Evolutionary conservation across 495 filamentous ascomycete genomes (phyloP).

Genomic region (Lichenothelia convexa): DNA sequence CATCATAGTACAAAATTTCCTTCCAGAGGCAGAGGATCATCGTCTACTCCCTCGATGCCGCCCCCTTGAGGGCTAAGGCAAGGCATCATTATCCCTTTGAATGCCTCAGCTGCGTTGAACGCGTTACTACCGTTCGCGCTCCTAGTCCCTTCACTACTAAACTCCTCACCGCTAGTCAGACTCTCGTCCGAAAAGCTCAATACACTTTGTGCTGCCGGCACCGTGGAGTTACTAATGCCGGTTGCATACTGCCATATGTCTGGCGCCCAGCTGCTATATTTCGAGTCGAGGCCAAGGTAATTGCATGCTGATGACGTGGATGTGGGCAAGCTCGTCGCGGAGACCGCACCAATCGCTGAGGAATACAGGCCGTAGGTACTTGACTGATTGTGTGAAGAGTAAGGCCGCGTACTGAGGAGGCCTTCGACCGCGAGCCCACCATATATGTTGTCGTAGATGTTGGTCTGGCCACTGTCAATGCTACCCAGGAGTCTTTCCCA

Average conservation of each 20-base stretch:
- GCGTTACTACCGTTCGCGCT: conserved; percentile 16
- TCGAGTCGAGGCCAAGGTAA: conserved; percentile 18
- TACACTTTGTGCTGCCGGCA: conserved; percentile 42
- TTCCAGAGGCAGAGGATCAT: too few species aligned
- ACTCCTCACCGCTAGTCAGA: conserved; percentile 15
- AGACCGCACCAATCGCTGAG: not conserved
- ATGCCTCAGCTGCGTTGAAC: conserved; percentile 27
- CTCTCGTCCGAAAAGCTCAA: conserved; percentile 61
- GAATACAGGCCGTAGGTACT: not conserved
- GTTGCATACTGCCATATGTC: conserved; percentile 27
- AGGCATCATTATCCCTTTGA: conserved; percentile 34
- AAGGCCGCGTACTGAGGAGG: conserved; percentile 27
- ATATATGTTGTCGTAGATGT: conserved; percentile 65
- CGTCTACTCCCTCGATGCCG: too few species aligned
- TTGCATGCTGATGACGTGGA: not conserved
- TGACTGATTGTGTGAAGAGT: not conserved
- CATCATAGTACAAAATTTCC: too few species aligned
- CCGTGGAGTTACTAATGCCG: conserved; percentile 1
- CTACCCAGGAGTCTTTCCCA: conserved; percentile 65
- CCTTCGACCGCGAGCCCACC: conserved; percentile 42
- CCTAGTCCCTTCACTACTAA: not conserved
- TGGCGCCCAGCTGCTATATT: conserved; percentile 30
- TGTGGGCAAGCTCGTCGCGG: conserved; percentile 2
- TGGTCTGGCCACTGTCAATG: conserved; percentile 59
- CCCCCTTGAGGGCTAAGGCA: too few species aligned